These are phyloP conservation scores for Xylariales sp. DNA, from an alignment of 2,329 filamentous ascomycete species.

Conservation along the genomic window DNA sequence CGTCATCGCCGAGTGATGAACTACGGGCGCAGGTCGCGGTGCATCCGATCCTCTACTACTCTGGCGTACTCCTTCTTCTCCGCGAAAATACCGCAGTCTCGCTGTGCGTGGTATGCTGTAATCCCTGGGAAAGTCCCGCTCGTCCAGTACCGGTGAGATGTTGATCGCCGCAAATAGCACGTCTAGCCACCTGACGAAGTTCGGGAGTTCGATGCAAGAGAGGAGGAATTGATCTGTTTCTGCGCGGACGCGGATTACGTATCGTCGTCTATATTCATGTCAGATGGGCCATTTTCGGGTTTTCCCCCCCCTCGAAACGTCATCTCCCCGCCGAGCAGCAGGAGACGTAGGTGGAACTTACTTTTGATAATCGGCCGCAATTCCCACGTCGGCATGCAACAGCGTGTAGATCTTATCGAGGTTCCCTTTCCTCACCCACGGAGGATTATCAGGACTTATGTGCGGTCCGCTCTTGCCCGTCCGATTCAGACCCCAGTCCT, in stretches of 20 bases:
- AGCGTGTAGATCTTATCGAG: conserved; percentile 66
- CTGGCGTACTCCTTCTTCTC: conserved; percentile 24
- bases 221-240: conserved; percentile 72
- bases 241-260: conserved; percentile 66
- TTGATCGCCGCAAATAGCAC: conserved; percentile 68
- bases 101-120: conserved; percentile 57
- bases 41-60: conserved; percentile 15
- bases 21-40: conserved; percentile 6
- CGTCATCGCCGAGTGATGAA: conserved; percentile 10
- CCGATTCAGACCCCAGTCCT: conserved; percentile 46
- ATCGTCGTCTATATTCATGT: conserved; percentile 43
- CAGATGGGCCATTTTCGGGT: conserved; percentile 6
- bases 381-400: conserved; percentile 69
- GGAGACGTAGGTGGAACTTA: conserved; percentile 21
- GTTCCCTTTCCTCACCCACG: conserved; percentile 47
- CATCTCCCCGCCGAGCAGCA: not conserved
- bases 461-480: conserved; percentile 42
- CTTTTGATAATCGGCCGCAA: conserved; percentile 70
- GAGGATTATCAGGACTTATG: conserved; percentile 44
- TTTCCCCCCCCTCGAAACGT: no score
- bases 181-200: conserved; percentile 66
- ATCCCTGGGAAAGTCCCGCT: conserved; percentile 59
- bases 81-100: conserved; percentile 46
- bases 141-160: conserved; percentile 65
- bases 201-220: conserved; percentile 59